Evolutionary conservation across 78 protist species (phyloP), one percentile per base, ranked within the genome.

Genomic region (Mastigamoeba balamuthi): DNA sequence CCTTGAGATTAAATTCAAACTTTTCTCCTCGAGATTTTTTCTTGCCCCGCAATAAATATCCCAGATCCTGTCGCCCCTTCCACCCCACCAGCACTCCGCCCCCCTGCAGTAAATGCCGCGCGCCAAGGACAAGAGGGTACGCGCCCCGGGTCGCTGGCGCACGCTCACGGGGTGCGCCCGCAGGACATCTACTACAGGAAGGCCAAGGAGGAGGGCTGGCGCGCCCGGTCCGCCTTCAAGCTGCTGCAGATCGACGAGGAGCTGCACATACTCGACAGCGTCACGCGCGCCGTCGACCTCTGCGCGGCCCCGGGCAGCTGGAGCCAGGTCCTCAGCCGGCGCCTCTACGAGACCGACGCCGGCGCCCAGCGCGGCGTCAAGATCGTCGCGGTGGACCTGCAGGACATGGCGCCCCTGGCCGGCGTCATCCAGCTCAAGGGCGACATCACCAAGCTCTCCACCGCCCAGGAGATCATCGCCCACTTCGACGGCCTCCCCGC

Each of bases 231-330:
- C 0, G 99, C 99, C 8, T 98, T 83, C 83, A 98, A 98, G 66
- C 90, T 98, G 35, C 83, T 98, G 28, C 99, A 97, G 72, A 73
- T 98, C 1, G 97, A 97, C 66, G 97, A 93, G 39, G 86, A 94
- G 66, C 95, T 87, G 43, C 36, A 68, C 41, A 69, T 97, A 5
- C 93, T 97, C 64, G 78, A 36, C 28, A 77, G 84, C 23, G 98
- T 97, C 0, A 63, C 29, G 17, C 71, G 93, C 3, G 99, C 84
- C 5, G 99, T 98, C 3, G 99, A 98, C 77, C 87, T 98, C 44
- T 98, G 99, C 72, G 97, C 99, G 0, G 99, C 99, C 6, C 99
- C 99, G 0, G 99, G 98, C 2, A 67, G 81, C 40, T 93, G 97
- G 98, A 75, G 81, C 17, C 98, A 95, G 40, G 95, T 92, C 28